phyloP scores from a whole-genome alignment of 345 rosid genomes.

The Eucalyptus polybractea region DNA sequence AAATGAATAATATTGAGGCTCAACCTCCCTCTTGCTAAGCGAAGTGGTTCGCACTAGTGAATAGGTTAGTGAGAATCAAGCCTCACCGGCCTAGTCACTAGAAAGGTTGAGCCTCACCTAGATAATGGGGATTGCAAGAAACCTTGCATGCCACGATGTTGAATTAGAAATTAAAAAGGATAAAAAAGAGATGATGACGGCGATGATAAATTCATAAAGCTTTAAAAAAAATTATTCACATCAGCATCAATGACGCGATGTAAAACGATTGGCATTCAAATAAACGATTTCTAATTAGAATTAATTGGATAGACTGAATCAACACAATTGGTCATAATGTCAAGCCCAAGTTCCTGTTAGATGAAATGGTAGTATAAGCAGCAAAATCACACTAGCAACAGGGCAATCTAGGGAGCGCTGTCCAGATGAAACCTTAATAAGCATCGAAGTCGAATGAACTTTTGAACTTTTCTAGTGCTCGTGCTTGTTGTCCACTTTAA shows the following conservation, averaged over 20 bases:
- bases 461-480: background rate
- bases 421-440: background rate
- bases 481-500: background rate
- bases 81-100: accelerated
- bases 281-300: accelerated
- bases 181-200: too few relatives aligned
- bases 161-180: too few relatives aligned
- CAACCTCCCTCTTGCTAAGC: accelerated
- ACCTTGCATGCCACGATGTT: accelerated
- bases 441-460: background rate
- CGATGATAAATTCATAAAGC: too few relatives aligned
- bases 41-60: too few relatives aligned
- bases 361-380: background rate
- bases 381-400: background rate
- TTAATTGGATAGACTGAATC: too few relatives aligned
- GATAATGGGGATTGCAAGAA: accelerated
- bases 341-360: background rate
- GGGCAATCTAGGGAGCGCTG: background rate
- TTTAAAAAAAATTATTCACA: too few relatives aligned
- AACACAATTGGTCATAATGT: accelerated
- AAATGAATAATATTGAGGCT: too few relatives aligned
- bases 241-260: accelerated
- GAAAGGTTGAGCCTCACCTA: too few relatives aligned
- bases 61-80: too few relatives aligned
- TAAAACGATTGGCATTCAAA: accelerated